These are phyloP conservation scores for Pythium aphanidermatum DNA, from an alignment of 352 stramenopile genomes.

Conservation along the genomic window DNA sequence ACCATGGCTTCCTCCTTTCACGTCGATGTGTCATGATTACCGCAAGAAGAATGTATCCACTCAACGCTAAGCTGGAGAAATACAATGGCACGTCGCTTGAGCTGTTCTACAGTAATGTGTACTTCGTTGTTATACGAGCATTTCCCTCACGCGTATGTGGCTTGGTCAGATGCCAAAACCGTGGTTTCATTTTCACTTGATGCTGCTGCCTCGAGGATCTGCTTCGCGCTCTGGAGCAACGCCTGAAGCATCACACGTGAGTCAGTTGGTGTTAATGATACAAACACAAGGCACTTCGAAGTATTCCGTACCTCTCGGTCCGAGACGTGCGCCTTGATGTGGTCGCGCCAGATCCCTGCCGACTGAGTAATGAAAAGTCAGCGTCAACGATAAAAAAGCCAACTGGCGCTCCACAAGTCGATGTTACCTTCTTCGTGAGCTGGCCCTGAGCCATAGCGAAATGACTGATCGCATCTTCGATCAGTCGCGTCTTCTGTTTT, in stretches of 20 bases:
- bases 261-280: background rate
- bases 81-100: too few species aligned
- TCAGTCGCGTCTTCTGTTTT: constrained; percentile 26
- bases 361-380: constrained; percentile 19
- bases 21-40: too few species aligned
- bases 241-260: constrained; percentile 4
- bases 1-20: too few species aligned
- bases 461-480: constrained; percentile 48
- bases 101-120: too few species aligned
- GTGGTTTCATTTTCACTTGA: constrained; percentile 3
- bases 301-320: constrained; percentile 23
- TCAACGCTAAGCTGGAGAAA: too few species aligned
- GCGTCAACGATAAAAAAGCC: background rate
- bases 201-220: constrained; percentile 24
- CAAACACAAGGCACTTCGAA: background rate
- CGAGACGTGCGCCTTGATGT: constrained; percentile 31
- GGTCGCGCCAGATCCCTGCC: constrained; percentile 41
- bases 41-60: too few species aligned
- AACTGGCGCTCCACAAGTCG: background rate
- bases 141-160: constrained; percentile 4
- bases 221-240: constrained; percentile 36
- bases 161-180: background rate
- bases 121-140: too few species aligned
- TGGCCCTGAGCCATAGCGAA: constrained; percentile 57
- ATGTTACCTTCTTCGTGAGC: constrained; percentile 38